Evolutionary conservation across 2,329 filamentous ascomycete genomes (phyloP), one percentile per base, ranked within the genome.

Genomic region (Cryphonectria japonica): DNA sequence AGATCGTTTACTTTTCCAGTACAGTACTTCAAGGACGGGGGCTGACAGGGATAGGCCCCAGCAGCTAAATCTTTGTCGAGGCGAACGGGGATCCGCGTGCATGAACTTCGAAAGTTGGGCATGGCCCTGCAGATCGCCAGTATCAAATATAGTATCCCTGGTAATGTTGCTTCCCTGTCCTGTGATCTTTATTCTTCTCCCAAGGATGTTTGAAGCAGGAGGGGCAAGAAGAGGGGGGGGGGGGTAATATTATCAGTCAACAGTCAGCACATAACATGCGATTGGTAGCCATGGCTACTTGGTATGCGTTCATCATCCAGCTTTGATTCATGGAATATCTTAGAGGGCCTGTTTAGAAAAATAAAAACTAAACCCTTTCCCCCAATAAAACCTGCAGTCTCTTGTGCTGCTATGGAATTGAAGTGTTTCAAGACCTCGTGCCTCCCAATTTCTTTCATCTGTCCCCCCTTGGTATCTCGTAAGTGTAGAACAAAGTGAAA

Each of bases 401-500:
- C 59, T 61, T 61, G 19, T 64, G 54, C 52, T 39, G 37, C 34
- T 16, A 6, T 54, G 9, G 29, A 37, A 52, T 54, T 60, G 26
- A 34, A 46, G 34, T 66, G 29, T 57, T n/a, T 61, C 26, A 41
- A 29, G 32, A 26, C 34, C 65, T 60, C 19, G 29, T 39, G 26
- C 29, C 16, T 26, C 11, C 46, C 37, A 14, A 57, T 19, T 32
- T 46, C 29, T 52, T 39, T 34, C 66, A 22, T 26, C 54, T 54
- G 39, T 34, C 52, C 43, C 26, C 29, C 37, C 39, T 9, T 64
- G 62, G 37, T 62, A 59, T 39, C 39, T 63, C 46, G 22, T 65
- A 26, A 26, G 41, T 72, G 61, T 67, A 61, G 32, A 65, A 67
- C 67, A 60, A 66, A 68, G 37, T 59, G 8, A 50, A 67, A 66